These are phyloP conservation scores for Neofusicoccum ribis DNA, from an alignment of 2,329 filamentous ascomycete genomes.

Conservation along the genomic window DNA sequence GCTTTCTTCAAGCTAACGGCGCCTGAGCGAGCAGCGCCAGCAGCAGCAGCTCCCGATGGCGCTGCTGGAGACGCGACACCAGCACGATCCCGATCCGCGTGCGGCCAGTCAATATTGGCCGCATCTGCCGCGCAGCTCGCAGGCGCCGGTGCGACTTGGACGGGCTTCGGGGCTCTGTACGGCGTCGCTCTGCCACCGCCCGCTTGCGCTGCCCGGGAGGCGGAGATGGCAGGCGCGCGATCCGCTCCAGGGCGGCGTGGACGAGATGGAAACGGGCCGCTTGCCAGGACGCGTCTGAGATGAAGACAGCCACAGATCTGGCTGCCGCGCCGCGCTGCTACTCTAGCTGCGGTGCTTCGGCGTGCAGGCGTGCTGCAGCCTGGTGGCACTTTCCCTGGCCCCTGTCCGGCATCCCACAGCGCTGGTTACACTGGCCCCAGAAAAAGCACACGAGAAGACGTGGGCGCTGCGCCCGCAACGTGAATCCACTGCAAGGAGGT, in stretches of 20 bases:
- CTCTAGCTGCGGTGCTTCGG: too few relatives aligned
- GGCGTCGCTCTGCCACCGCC: too few relatives aligned
- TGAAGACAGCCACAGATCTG: conserved; percentile 8
- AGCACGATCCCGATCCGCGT: background rate
- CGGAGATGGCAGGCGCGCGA: background rate
- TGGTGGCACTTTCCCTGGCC: background rate
- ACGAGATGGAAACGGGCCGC: background rate
- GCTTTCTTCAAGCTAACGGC: background rate
- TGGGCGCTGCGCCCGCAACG: background rate
- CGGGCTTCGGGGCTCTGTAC: background rate
- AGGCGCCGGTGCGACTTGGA: background rate
- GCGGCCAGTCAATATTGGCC: background rate
- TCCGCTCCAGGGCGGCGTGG: background rate
- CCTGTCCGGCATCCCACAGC: conserved; percentile 5
- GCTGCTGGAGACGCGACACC: background rate
- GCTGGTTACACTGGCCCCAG: conserved; percentile 9
- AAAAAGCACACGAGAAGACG: background rate
- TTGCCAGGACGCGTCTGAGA: background rate
- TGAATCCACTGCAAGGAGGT: conserved; percentile 8
- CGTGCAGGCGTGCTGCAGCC: background rate
- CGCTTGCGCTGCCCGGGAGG: background rate
- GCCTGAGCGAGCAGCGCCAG: background rate
- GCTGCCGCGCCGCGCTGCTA: background rate
- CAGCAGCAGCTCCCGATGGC: too few relatives aligned
- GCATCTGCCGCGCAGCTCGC: background rate